These are phyloP conservation scores for Guyanaporus albipodus DNA, from an alignment of 768 basidiomycete species.

Conservation along the genomic window DNA sequence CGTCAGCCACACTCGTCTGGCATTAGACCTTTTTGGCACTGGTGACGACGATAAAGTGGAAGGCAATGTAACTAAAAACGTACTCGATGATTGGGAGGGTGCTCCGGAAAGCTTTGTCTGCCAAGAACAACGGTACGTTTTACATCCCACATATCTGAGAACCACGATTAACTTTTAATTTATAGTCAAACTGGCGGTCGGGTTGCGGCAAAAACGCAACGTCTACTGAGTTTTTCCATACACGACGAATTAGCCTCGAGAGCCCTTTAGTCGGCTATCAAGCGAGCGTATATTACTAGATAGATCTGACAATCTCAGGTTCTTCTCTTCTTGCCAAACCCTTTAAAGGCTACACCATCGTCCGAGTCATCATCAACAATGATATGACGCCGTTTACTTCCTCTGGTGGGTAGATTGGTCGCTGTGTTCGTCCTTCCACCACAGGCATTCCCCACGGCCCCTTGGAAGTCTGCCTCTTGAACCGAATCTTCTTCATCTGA, in stretches of 20 bases:
- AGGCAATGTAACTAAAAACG: constrained; percentile 58
- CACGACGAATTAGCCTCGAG: constrained; percentile 56
- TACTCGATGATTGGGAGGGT: constrained; percentile 92
- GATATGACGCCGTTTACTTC: constrained; percentile 31
- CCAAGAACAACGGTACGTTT: constrained; percentile 80
- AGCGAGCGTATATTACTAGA: constrained; percentile 1
- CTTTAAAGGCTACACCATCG: constrained; percentile 66
- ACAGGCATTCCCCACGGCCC: neutral
- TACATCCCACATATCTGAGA: neutral
- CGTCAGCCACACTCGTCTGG: constrained; percentile 92
- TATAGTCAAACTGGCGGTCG: constrained; percentile 81
- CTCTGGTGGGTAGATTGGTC: constrained; percentile 9
- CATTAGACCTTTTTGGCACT: constrained; percentile 87
- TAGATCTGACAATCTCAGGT: constrained; percentile 6
- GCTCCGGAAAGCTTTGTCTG: constrained; percentile 98
- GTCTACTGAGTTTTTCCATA: constrained; percentile 79
- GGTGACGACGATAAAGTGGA: constrained; percentile 58
- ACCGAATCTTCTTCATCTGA: constrained; percentile 40
- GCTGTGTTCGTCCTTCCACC: constrained; percentile 3
- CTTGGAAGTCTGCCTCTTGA: neutral
- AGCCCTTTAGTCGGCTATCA: neutral
- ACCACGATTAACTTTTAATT: neutral
- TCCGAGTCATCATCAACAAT: constrained; percentile 67
- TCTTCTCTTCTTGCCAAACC: constrained; percentile 42
- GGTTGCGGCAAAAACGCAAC: constrained; percentile 83